These are phyloP conservation scores for Melampsora larici-populina DNA, from an alignment of 1,284 basidiomycete genomes.

Conservation along the genomic window DNA sequence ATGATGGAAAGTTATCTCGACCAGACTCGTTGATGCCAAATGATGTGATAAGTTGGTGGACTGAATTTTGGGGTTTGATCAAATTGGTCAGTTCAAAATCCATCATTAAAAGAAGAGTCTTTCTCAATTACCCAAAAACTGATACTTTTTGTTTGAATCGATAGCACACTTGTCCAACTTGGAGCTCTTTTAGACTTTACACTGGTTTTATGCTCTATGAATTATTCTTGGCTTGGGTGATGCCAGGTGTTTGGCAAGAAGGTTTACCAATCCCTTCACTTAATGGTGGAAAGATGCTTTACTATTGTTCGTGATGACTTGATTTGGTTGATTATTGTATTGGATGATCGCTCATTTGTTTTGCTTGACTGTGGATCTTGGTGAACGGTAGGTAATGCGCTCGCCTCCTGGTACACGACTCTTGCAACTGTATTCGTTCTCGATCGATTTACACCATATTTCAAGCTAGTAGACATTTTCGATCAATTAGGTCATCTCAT, in stretches of 20 bases:
- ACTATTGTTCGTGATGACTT: constrained; percentile 7
- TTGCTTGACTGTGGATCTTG: constrained; percentile 85
- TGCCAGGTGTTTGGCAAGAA: constrained; percentile 90
- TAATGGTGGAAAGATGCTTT: constrained; percentile 40
- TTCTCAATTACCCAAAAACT: not conserved
- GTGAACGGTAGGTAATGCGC: constrained; percentile 68
- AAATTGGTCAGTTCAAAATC: constrained; percentile 43
- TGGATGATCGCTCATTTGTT: constrained; percentile 80
- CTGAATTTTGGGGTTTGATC: constrained; percentile 44
- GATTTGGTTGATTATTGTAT: too few species aligned
- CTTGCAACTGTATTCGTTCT: constrained; percentile 71
- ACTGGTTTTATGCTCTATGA: constrained; percentile 83
- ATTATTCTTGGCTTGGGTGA: constrained; percentile 79
- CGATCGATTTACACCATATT: constrained; percentile 71
- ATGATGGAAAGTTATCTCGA: constrained; percentile 36
- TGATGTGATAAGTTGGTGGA: constrained; percentile 20
- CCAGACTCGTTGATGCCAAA: constrained; percentile 7
- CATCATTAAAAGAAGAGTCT: not conserved
- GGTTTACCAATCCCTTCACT: constrained; percentile 57
- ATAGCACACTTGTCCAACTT: constrained; percentile 85
- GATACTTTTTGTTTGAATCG: not conserved
- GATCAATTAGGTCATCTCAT: constrained; percentile 96
- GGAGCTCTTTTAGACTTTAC: constrained; percentile 84
- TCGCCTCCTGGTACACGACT: constrained; percentile 80
- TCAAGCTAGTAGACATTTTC: constrained; percentile 90